Conservation (phyloP, 768 basidiomycete species). For the Nidularia pulvinata region DNA sequence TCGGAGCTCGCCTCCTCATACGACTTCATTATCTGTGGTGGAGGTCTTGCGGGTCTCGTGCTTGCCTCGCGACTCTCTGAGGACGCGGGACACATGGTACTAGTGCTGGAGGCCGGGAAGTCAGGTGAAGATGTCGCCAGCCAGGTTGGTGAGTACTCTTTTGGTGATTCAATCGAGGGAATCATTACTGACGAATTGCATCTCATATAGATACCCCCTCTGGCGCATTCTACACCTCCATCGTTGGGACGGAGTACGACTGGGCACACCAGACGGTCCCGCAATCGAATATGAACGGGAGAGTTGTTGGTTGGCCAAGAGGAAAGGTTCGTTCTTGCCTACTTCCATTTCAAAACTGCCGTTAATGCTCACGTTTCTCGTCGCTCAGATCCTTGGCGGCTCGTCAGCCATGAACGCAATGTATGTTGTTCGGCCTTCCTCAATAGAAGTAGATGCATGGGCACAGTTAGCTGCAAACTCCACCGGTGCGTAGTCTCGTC, state of each 20-base stretch:
- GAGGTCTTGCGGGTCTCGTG: constrained; percentile 27
- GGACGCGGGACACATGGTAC: constrained; percentile 24
- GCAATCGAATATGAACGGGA: constrained; percentile 38
- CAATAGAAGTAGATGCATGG: constrained; percentile 39
- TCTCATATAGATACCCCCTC: constrained; percentile 34
- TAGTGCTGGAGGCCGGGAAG: constrained; percentile 37
- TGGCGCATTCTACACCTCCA: constrained; percentile 45
- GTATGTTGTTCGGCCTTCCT: constrained; percentile 51
- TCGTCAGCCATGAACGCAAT: constrained; percentile 64
- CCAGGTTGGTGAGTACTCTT: not conserved
- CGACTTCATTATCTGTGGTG: constrained; percentile 49
- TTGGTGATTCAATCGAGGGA: not conserved
- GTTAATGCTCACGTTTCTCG: not conserved
- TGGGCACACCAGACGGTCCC: constrained; percentile 46
- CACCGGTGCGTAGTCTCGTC: too few species aligned
- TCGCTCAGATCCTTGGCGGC: constrained; percentile 48
- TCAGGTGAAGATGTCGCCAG: constrained; percentile 16
- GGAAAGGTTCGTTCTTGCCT: constrained; percentile 38
- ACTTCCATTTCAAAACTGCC: not conserved
- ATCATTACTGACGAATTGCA: not conserved
- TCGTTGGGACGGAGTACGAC: constrained; percentile 44
- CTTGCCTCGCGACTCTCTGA: constrained; percentile 31
- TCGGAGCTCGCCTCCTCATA: constrained; percentile 22
- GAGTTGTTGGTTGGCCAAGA: constrained; percentile 47
- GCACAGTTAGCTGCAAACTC: not conserved